Evolutionary conservation across 352 stramenopile genomes (phyloP).

Genomic region (Pythium scleroteichum): DNA sequence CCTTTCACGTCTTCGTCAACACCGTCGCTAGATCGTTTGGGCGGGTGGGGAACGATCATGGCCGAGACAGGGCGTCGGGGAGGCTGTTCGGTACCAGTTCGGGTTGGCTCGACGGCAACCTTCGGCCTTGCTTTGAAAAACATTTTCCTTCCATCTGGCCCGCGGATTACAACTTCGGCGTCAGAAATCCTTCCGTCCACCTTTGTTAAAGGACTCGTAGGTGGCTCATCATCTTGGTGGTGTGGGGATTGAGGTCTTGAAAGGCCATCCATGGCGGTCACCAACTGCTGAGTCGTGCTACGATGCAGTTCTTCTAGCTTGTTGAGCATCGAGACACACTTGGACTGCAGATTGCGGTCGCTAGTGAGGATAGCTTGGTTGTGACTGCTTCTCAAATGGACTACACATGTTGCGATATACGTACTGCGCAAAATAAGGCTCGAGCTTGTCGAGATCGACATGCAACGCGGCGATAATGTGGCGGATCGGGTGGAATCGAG

Average conservation of each 20-base stretch:
- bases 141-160: constrained; percentile 40
- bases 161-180: constrained; percentile 36
- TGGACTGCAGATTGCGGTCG: constrained; percentile 25
- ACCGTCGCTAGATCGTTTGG: neutral
- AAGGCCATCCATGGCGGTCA: neutral
- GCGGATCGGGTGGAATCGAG: constrained; percentile 21
- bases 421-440: constrained; percentile 22
- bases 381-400: too few relatives aligned
- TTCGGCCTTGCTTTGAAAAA: constrained; percentile 36
- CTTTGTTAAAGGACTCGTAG: neutral
- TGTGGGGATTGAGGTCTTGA: neutral
- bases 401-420: too few relatives aligned
- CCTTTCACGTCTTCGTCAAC: neutral
- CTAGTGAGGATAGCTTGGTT: neutral
- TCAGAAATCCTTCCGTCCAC: constrained; percentile 8
- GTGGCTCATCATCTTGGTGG: neutral
- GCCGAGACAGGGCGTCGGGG: neutral
- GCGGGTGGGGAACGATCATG: constrained; percentile 6
- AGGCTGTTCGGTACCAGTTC: neutral
- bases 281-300: neutral
- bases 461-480: constrained; percentile 9
- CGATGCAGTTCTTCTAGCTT: constrained; percentile 17
- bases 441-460: constrained; percentile 7
- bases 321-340: constrained; percentile 23
- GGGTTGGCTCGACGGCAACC: neutral